phyloP scores from a whole-genome alignment of 2,329 filamentous ascomycete species.

The Ascochyta viciae-villosae region DNA sequence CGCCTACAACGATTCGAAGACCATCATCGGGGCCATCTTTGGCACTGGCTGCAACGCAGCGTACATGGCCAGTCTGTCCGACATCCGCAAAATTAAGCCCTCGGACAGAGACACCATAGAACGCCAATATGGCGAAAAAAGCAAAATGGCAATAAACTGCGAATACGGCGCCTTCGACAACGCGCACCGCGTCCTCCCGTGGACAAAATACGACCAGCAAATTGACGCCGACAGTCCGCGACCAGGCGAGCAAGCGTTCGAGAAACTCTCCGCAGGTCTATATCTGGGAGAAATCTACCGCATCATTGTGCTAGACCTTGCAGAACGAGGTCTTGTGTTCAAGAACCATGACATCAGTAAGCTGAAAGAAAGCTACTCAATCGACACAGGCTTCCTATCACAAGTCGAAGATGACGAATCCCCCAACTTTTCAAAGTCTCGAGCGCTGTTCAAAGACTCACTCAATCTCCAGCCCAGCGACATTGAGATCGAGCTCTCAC shows the following conservation, averaged over 20 bases:
- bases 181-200: constrained; percentile 84
- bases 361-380: constrained; percentile 79
- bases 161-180: constrained; percentile 98
- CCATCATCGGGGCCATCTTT: constrained; percentile 92
- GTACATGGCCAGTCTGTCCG: constrained; percentile 86
- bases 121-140: neutral
- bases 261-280: constrained; percentile 56
- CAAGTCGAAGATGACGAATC: constrained; percentile 73
- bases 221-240: constrained; percentile 55
- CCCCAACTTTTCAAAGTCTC: constrained; percentile 24
- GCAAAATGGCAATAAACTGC: constrained; percentile 88
- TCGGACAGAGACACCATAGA: constrained; percentile 11
- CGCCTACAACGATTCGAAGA: constrained; percentile 82
- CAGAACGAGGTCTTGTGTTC: constrained; percentile 79
- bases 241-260: constrained; percentile 55
- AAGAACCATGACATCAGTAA: constrained; percentile 76
- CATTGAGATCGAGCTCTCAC: constrained; percentile 37
- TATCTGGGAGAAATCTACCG: constrained; percentile 57
- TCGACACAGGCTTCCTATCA: constrained; percentile 90
- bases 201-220: constrained; percentile 68
- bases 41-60: constrained; percentile 94
- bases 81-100: constrained; percentile 74
- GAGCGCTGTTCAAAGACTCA: constrained; percentile 27
- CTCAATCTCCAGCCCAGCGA: constrained; percentile 31
- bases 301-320: constrained; percentile 55